These are phyloP conservation scores for Fusarium bulbicola DNA, from an alignment of 2,329 filamentous ascomycete species.

Conservation along the genomic window DNA sequence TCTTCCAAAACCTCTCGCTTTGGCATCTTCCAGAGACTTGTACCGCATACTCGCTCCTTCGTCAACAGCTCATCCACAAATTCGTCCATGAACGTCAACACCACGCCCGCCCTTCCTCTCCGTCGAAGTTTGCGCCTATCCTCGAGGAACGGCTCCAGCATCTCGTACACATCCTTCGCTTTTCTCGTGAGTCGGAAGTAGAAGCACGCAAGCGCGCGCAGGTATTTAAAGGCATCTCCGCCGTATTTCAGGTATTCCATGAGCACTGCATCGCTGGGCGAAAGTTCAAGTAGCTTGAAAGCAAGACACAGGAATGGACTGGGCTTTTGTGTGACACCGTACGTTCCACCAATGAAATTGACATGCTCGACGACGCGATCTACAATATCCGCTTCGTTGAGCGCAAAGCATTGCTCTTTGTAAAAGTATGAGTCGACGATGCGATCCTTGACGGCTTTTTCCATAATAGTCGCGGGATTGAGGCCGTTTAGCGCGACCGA, in stretches of 20 bases:
- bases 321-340: slow-evolving; percentile 83
- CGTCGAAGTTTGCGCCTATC: slow-evolving; percentile 87
- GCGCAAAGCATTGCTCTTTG: slow-evolving; percentile 97
- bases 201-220: slow-evolving; percentile 88
- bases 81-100: slow-evolving; percentile 84
- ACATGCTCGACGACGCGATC: slow-evolving; percentile 89
- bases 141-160: slow-evolving; percentile 82
- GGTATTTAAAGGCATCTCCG: slow-evolving; percentile 83
- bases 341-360: slow-evolving; percentile 85
- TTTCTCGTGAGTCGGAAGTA: slow-evolving; percentile 91
- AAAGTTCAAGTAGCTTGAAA: slow-evolving; percentile 92
- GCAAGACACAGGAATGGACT: slow-evolving; percentile 93
- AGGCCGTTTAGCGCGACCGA: slow-evolving; percentile 83
- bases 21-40: slow-evolving; percentile 91
- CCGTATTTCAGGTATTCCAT: slow-evolving; percentile 81
- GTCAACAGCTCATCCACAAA: slow-evolving; percentile 92
- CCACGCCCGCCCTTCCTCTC: slow-evolving; percentile 77
- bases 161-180: slow-evolving; percentile 80
- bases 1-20: slow-evolving; percentile 86
- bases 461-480: slow-evolving; percentile 94
- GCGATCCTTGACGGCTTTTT: slow-evolving; percentile 93
- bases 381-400: slow-evolving; percentile 85
- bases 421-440: slow-evolving; percentile 97
- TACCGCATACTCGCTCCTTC: slow-evolving; percentile 90
- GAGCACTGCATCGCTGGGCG: slow-evolving; percentile 80